These are phyloP conservation scores for Royoungia palumana DNA, from an alignment of 768 basidiomycete species.

Conservation along the genomic window DNA sequence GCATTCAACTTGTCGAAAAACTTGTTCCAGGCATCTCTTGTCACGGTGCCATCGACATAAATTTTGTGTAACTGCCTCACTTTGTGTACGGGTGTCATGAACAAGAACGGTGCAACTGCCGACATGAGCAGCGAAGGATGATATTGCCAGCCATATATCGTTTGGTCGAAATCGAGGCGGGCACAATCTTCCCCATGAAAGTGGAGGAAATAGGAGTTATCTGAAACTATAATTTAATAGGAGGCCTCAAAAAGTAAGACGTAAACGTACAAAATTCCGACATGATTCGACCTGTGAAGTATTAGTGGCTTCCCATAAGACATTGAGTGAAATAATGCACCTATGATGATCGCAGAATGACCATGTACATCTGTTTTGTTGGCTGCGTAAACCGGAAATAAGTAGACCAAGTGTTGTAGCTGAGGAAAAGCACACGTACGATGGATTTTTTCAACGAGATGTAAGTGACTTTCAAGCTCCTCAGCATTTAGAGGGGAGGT, in stretches of 20 bases:
- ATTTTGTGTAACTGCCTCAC: constrained; percentile 43
- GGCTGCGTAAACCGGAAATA: constrained; percentile 8
- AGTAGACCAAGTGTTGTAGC: background rate
- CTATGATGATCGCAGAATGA: constrained; percentile 22
- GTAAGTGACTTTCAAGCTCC: constrained; percentile 20
- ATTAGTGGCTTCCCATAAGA: constrained; percentile 5
- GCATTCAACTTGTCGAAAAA: constrained; percentile 43
- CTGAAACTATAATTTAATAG: constrained; percentile 26
- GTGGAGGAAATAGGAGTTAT: constrained; percentile 35
- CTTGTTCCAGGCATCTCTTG: constrained; percentile 40
- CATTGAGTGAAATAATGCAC: constrained; percentile 2
- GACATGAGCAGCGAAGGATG: constrained; percentile 38
- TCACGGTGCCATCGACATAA: constrained; percentile 48
- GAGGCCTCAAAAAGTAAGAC: background rate
- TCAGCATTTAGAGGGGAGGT: constrained; percentile 19
- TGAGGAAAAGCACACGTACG: constrained; percentile 11
- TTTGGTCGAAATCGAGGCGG: constrained; percentile 36
- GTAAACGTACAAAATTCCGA: constrained; percentile 24
- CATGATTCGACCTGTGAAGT: constrained; percentile 30
- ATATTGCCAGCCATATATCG: constrained; percentile 27
- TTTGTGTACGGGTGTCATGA: constrained; percentile 48
- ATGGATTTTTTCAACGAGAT: constrained; percentile 25
- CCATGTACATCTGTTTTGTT: constrained; percentile 4
- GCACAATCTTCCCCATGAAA: constrained; percentile 43
- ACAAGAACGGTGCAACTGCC: constrained; percentile 42